Percentiles rank a stretch among this genome's conserved stretches.
Conservation (phyloP, 352 stramenopile genomes). For the Phytophthora macrochlamydospora region DNA sequence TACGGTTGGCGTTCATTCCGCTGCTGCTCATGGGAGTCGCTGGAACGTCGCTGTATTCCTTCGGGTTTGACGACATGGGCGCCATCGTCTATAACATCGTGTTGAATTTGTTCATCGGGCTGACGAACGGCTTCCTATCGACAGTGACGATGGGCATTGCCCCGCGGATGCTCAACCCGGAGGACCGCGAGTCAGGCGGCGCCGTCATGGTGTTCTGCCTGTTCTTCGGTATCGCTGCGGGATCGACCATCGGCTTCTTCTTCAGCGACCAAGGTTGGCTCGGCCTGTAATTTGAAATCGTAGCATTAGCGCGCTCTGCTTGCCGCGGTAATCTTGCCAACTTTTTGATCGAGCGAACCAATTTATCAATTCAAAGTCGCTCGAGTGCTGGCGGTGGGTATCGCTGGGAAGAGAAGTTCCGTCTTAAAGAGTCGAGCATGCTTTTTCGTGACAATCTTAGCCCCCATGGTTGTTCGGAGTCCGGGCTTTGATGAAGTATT, state of each 20-base stretch:
- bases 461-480: conserved; percentile 10
- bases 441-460: conserved; percentile 32
- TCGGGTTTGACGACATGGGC: conserved; percentile 22
- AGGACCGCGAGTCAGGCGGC: conserved; percentile 50
- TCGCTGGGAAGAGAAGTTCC: conserved; percentile 35
- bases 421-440: conserved; percentile 40
- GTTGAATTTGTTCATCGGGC: conserved; percentile 44
- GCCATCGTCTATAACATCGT: conserved; percentile 34
- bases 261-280: conserved; percentile 48
- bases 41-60: conserved; percentile 48
- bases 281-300: conserved; percentile 25
- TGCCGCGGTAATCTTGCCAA: too few relatives aligned
- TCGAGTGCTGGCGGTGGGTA: conserved; percentile 11
- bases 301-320: neutral
- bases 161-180: conserved; percentile 39
- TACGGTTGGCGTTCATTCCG: conserved; percentile 46
- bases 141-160: conserved; percentile 58
- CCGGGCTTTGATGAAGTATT: conserved; percentile 3
- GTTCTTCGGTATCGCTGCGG: conserved; percentile 47
- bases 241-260: conserved; percentile 44
- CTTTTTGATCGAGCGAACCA: neutral
- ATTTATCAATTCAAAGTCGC: conserved; percentile 11
- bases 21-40: conserved; percentile 50
- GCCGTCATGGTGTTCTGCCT: conserved; percentile 53
- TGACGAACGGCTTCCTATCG: conserved; percentile 48